Conservation (phyloP, 2,329 filamentous ascomycete genomes). For the Ascochyta pisi region DNA sequence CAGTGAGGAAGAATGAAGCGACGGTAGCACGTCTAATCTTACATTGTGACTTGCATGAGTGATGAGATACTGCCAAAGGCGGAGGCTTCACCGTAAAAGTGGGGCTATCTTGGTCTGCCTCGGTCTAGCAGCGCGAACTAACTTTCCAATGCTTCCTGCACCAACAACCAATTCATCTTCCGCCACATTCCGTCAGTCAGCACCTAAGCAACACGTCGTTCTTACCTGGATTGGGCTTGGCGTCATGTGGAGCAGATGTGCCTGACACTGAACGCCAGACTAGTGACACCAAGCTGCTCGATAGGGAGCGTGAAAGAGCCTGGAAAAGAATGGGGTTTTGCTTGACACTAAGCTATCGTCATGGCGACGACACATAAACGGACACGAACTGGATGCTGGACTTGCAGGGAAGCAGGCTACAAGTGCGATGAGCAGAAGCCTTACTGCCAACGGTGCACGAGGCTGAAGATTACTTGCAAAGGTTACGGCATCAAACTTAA, state of each 20-base stretch:
- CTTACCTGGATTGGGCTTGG: not conserved
- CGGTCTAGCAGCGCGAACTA: slow-evolving; percentile 3
- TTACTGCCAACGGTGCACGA: slow-evolving; percentile 34
- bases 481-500: slow-evolving; percentile 41
- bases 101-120: slow-evolving; percentile 10
- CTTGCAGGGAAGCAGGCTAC: slow-evolving; percentile 42
- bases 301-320: not conserved
- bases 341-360: not conserved
- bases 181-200: too few species aligned
- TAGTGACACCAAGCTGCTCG: not conserved
- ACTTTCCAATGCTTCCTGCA: not conserved
- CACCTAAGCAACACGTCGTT: too few species aligned
- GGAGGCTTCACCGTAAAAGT: not conserved
- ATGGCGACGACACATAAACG: slow-evolving; percentile 36
- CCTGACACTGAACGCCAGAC: not conserved
- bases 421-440: slow-evolving; percentile 45
- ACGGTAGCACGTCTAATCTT: not conserved
- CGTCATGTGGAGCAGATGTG: not conserved
- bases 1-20: not conserved
- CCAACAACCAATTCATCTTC: too few species aligned
- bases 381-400: slow-evolving; percentile 43
- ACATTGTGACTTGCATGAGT: not conserved
- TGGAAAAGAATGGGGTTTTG: slow-evolving; percentile 3
- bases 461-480: slow-evolving; percentile 40
- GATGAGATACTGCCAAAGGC: not conserved